Conservation (phyloP, 2,329 filamentous ascomycete genomes). For the Trichoderma semiorbis region DNA sequence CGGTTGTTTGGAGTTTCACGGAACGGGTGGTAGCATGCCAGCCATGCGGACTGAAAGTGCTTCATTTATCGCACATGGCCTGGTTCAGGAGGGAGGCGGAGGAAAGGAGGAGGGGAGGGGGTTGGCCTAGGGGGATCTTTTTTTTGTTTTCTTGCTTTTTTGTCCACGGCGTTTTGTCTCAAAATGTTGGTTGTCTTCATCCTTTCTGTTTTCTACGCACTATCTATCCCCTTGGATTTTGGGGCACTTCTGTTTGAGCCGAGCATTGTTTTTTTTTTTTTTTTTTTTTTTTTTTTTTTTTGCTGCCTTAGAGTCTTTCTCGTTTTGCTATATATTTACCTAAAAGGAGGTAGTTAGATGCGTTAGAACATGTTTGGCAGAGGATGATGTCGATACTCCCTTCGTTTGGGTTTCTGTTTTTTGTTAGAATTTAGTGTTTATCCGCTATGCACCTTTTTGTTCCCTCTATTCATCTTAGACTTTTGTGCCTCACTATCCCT, state of each 20-base stretch:
- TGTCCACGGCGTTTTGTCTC: not conserved
- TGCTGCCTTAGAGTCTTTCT: not conserved
- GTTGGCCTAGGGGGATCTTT: not conserved
- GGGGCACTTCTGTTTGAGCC: not conserved
- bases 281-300: no score
- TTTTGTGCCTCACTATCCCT: not conserved
- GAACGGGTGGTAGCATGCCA: constrained; percentile 8
- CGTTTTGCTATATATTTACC: not conserved
- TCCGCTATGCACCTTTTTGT: not conserved
- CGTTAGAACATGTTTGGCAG: not conserved
- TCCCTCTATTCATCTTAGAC: not conserved
- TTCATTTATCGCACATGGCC: constrained; percentile 21
- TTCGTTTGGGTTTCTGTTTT: not conserved
- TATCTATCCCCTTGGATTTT: not conserved
- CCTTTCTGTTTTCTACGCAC: not conserved
- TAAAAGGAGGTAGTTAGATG: constrained; percentile 6
- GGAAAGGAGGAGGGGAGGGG: not conserved
- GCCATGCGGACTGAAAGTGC: constrained; percentile 21
- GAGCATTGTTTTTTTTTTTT: not conserved
- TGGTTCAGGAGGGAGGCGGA: not conserved
- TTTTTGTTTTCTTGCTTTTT: not conserved
- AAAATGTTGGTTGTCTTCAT: not conserved
- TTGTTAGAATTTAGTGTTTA: not conserved
- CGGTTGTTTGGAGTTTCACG: constrained; percentile 12
- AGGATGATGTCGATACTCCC: not conserved